phyloP scores from a whole-genome alignment of 768 basidiomycete species.

The Agaricus sinodeliciosus region DNA sequence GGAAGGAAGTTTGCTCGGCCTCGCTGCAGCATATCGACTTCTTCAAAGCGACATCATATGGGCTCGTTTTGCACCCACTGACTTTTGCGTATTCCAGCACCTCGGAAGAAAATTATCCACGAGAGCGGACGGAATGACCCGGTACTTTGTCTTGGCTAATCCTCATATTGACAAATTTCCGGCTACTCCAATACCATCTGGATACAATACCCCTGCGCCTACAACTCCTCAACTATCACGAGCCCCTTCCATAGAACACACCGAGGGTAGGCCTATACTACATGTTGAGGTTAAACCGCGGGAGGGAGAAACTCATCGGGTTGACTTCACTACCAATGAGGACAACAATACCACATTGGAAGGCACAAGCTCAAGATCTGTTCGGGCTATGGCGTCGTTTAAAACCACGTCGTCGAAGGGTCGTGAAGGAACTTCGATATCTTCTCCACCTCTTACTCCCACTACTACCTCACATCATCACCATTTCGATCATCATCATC shows the following conservation, averaged over 20 bases:
- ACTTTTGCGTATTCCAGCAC: slow-evolving; percentile 46
- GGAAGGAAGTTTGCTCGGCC: slow-evolving; percentile 45
- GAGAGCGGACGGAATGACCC: slow-evolving; percentile 53
- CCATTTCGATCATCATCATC: slow-evolving; percentile 10
- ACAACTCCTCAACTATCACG: background rate
- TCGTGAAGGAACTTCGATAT: background rate
- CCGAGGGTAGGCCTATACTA: background rate
- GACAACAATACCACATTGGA: background rate
- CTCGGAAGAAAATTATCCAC: slow-evolving; percentile 44
- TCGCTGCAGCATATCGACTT: slow-evolving; percentile 46
- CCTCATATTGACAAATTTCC: slow-evolving; percentile 54
- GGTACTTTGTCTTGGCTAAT: slow-evolving; percentile 61
- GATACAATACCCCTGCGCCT: background rate
- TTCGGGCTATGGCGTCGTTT: background rate
- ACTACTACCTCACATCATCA: slow-evolving; percentile 11
- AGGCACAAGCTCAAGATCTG: background rate
- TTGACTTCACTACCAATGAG: background rate
- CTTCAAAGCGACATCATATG: slow-evolving; percentile 56
- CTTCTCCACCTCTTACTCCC: slow-evolving; percentile 2
- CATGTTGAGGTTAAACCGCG: background rate
- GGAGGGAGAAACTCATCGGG: background rate
- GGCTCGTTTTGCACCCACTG: slow-evolving; percentile 50
- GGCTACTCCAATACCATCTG: slow-evolving; percentile 6
- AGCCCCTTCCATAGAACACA: background rate
- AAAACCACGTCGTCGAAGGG: background rate